These are phyloP conservation scores for Huiozyma naganishii DNA, from an alignment of 805 yeast species.

Conservation along the genomic window DNA sequence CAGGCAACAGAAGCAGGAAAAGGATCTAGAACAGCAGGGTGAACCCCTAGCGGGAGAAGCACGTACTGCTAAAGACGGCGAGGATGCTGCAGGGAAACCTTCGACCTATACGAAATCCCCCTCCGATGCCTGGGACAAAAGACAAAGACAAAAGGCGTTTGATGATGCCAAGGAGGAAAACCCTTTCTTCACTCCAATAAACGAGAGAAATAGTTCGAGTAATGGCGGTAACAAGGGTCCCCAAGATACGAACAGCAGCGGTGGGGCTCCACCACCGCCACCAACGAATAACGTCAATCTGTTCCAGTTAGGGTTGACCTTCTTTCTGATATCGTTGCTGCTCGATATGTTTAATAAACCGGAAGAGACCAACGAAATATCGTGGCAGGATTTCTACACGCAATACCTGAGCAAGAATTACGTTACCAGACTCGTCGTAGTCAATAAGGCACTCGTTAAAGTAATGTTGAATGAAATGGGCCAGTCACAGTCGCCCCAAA, in stretches of 20 bases:
- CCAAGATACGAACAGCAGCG: not conserved
- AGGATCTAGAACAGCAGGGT: not conserved
- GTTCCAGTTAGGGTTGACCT: conserved; percentile 26
- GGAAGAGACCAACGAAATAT: conserved; percentile 43
- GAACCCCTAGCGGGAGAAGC: conserved; percentile 2
- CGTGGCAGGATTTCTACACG: conserved; percentile 86
- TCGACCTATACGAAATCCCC: not conserved
- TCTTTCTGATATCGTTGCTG: conserved; percentile 24
- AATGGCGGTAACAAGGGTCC: not conserved
- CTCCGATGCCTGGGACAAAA: not conserved
- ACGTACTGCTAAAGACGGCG: not conserved
- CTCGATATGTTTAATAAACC: conserved; percentile 23
- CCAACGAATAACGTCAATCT: conserved; percentile 27
- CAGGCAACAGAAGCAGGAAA: conserved; percentile 11
- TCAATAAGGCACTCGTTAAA: conserved; percentile 66
- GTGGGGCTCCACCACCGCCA: conserved; percentile 5
- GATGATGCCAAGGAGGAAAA: conserved; percentile 4
- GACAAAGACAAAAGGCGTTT: not conserved
- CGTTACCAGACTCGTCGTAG: conserved; percentile 63
- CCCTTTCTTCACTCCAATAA: not conserved
- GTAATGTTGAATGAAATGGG: conserved; percentile 57
- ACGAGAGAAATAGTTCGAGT: conserved; percentile 1
- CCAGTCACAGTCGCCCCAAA: conserved; percentile 30
- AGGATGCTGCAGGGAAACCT: not conserved
- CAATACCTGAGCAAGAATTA: conserved; percentile 64